These are phyloP conservation scores for Wallacemonas collosoma DNA, from an alignment of 208 protist genomes.

Conservation along the genomic window DNA sequence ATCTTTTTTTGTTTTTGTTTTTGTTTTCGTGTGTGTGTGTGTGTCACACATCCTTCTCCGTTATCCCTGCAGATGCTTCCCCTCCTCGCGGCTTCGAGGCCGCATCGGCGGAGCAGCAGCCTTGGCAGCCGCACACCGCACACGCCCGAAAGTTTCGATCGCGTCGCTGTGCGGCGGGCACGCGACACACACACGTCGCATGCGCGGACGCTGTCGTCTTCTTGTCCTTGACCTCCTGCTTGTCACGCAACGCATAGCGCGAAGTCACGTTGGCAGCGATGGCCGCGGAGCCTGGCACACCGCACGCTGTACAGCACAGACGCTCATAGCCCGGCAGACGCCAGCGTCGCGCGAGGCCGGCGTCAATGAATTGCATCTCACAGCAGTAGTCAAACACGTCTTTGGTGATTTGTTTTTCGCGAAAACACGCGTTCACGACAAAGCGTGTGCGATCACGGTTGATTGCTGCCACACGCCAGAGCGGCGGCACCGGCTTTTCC, in stretches of 20 bases:
- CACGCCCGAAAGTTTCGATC: constrained; percentile 63
- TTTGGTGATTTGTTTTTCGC: constrained; percentile 45
- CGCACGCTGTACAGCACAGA: constrained; percentile 84
- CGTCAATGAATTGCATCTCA: constrained; percentile 87
- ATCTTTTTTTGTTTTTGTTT: too few species aligned
- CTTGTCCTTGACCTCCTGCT: constrained; percentile 36
- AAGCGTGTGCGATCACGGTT: constrained; percentile 83
- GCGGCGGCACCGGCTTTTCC: constrained; percentile 45
- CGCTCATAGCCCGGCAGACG: constrained; percentile 80
- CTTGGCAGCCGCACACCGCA: constrained; percentile 75
- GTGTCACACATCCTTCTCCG: too few species aligned
- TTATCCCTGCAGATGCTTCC: too few species aligned
- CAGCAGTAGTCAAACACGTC: constrained; percentile 87
- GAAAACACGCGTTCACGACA: constrained; percentile 69
- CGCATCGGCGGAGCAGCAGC: constrained; percentile 68
- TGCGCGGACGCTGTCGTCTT: constrained; percentile 16
- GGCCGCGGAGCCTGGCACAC: constrained; percentile 65
- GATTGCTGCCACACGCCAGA: constrained; percentile 82
- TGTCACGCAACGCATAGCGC: constrained; percentile 63
- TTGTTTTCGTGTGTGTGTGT: too few species aligned
- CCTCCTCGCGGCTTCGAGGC: neutral
- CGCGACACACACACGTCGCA: constrained; percentile 78
- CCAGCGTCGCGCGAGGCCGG: constrained; percentile 74
- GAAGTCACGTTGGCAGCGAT: constrained; percentile 47
- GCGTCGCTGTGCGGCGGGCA: constrained; percentile 63